Evolutionary conservation across 116 monocot genomes (phyloP).

Genomic region (Dioscorea cayenensis): DNA sequence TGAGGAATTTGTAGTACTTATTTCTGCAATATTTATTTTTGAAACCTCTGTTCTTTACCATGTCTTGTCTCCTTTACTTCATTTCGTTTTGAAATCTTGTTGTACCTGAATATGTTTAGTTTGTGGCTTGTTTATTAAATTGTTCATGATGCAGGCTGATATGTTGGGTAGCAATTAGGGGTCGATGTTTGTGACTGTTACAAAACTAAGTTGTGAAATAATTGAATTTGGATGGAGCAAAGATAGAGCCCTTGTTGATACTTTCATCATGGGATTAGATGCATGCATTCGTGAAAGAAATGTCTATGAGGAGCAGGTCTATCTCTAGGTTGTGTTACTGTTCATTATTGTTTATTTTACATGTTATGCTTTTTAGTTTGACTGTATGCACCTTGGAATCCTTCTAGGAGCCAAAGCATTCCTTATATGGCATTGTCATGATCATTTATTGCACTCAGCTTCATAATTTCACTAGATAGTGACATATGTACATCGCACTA

Average conservation of each 20-base stretch:
- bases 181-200: slow-evolving; percentile 75
- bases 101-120: neutral
- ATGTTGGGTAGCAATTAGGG: slow-evolving; percentile 65
- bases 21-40: too few species aligned
- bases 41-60: too few species aligned
- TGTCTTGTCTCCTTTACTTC: neutral
- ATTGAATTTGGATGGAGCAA: slow-evolving; percentile 98
- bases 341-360: neutral
- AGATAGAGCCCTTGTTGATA: slow-evolving; percentile 94
- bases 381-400: too few species aligned
- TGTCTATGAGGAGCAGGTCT: slow-evolving; percentile 84
- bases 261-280: slow-evolving; percentile 97
- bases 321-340: neutral
- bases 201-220: slow-evolving; percentile 92
- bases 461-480: too few species aligned
- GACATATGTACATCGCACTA: too few species aligned
- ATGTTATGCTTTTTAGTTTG: neutral
- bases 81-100: neutral
- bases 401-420: too few species aligned
- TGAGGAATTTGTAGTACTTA: neutral
- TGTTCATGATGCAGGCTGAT: slow-evolving; percentile 55
- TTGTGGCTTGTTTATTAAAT: neutral
- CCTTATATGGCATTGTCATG: too few species aligned
- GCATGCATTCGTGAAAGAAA: slow-evolving; percentile 87
- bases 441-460: too few species aligned